Evolutionary conservation across 2,329 filamentous ascomycete species (phyloP), one percentile per base, ranked within the genome.

Genomic region (Myriosclerotinia curreyana): DNA sequence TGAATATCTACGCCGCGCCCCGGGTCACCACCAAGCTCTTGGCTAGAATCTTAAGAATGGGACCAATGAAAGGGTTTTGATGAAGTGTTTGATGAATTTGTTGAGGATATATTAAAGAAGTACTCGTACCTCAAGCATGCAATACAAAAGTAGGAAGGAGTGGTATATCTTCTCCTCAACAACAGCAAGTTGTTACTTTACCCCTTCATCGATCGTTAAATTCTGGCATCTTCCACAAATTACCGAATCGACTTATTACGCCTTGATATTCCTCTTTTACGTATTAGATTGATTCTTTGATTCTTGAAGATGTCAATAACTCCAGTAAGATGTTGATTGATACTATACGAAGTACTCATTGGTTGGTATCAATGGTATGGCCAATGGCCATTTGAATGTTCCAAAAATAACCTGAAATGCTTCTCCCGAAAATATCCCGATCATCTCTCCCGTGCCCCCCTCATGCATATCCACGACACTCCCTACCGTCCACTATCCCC

Each of bases 121-220:
- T 22, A 1, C 25, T 14, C 20, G 11, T 36, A 40, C 34, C 36
- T 14, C 22, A 5, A 11, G 17, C 3, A 54, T 54, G 34, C 52
- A 54, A 54, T 54, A n/a, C 36, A 54, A 40, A 54, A 14, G 34
- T 20, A 38, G 36, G 36, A 40, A 40, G 34, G n/a, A 40, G 52
- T 17, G 42, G 22, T 55, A 31, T 55, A 15, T 28, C 36, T 40
- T 25, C 8, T 54, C 52, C 9, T 22, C 22, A 42, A 54, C 34
- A 52, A 20, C 2, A 34, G n/a, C 14, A 52, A 52, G 20, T 49
- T 25, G n/a, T 22, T n/a, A 28, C 6, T 22, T 46, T 58, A 48
- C 54, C 55, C 55, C 55, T 58, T 58, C 55, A 58, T 58, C 42
- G 8, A 36, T 58, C 55, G 55, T 31, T 25, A 48, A 36, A 48